Evolutionary conservation across 2,329 filamentous ascomycete genomes (phyloP), one percentile per base, ranked within the genome.

Genomic region (Calcarisporium arbuscula): DNA sequence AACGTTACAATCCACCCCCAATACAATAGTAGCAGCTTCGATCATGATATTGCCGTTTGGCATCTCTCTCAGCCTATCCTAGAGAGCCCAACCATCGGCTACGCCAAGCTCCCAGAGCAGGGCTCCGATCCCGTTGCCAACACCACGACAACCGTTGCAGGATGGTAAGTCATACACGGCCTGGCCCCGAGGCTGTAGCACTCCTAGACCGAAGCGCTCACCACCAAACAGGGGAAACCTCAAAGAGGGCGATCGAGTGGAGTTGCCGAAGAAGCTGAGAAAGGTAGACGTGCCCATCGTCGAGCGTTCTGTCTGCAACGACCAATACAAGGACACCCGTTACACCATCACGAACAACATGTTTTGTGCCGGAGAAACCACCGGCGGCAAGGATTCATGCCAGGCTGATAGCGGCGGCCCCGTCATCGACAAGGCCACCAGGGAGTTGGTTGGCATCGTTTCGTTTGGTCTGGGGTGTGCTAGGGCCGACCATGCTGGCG

Each of bases 401-500:
- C 43, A 48, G 19, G 52, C 53, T 14, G 54, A 58, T 46, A 50
- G 45, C 12, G 54, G 54, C 22, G 54, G 54, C 27, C 54, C 54
- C 27, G 44, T 57, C 11, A 42, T 57, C 19, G 42, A 53, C 20
- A 32, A 34, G 22, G 36, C 44, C 39, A 38, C 30, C 19, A 35
- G 43, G 3, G 39, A 35, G 10, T 34, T 58, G 17, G 30, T 51
- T 7, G 54, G 54, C 34, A 14, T 50, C 19, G 53, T 57, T 19
- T 58, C 54, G 28, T 58, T 49, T 49, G 54, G 54, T 21, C 9
- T 46, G 1, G 52, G 52, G 18, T 58, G 54, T 34, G 54, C 54
- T 16, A 40, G 22, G 7, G 21, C 51, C 17, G 41, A 45, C 25
- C 17, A 11, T 8, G 12, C 52, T 28, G 54, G 53, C 28, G 54